phyloP scores from a whole-genome alignment of 768 basidiomycete genomes.

The Holtermannia corniformis region DNA sequence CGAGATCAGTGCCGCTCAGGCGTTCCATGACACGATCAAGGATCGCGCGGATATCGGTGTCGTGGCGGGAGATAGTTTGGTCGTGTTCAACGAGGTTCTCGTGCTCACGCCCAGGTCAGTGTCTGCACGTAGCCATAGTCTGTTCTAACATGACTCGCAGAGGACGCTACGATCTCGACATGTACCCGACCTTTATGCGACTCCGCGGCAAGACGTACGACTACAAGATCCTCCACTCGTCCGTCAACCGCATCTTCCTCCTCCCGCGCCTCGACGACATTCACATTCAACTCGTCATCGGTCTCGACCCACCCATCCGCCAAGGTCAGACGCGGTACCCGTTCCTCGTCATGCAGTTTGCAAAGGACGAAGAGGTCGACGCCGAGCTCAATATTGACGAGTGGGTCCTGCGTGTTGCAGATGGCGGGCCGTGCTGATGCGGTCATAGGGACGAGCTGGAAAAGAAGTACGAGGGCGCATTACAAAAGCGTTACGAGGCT shows the following conservation, averaged over 20 bases:
- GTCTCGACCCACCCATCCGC: slow-evolving; percentile 82
- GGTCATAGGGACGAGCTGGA: slow-evolving; percentile 39
- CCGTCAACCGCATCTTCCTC: slow-evolving; percentile 79
- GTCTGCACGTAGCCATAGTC: neutral
- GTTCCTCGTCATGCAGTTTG: slow-evolving; percentile 96
- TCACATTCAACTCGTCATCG: slow-evolving; percentile 91
- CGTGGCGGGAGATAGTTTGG: slow-evolving; percentile 78
- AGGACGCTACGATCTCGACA: slow-evolving; percentile 94
- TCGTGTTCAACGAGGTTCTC: slow-evolving; percentile 89
- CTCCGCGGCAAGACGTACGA: slow-evolving; percentile 98
- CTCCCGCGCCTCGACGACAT: slow-evolving; percentile 87
- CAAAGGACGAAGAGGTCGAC: slow-evolving; percentile 92
- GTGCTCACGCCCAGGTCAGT: slow-evolving; percentile 68
- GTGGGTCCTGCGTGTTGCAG: slow-evolving; percentile 47
- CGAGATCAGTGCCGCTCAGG: slow-evolving; percentile 75
- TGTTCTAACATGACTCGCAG: no score
- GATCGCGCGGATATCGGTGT: slow-evolving; percentile 92
- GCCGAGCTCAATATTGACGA: slow-evolving; percentile 87
- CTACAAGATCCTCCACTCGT: slow-evolving; percentile 87
- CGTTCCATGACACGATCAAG: slow-evolving; percentile 92
- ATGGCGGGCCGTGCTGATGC: neutral
- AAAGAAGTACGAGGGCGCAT: slow-evolving; percentile 54
- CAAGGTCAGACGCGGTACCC: slow-evolving; percentile 98
- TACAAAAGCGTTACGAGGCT: slow-evolving; percentile 89
- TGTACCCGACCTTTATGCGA: slow-evolving; percentile 89